These are phyloP conservation scores for Brassica juncea DNA, from an alignment of 345 rosid genomes.

Conservation along the genomic window DNA sequence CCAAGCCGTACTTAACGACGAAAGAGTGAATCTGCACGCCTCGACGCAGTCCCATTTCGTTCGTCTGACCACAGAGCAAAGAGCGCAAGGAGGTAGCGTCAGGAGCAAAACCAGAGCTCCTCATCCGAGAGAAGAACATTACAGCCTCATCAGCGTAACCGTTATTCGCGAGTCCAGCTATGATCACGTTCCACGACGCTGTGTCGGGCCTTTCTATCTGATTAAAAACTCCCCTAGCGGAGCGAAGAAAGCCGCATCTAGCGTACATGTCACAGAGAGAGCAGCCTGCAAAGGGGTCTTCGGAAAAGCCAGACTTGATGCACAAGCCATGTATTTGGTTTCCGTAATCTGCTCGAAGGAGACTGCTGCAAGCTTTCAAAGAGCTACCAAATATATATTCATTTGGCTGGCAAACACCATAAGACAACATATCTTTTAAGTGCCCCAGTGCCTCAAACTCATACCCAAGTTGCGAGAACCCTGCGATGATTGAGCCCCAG, in stretches of 20 bases:
- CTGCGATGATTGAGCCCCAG: conserved; percentile 63
- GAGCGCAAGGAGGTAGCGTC: conserved; percentile 53
- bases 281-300: conserved; percentile 46
- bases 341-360: conserved; percentile 51
- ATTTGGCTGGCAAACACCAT: conserved; percentile 52
- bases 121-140: conserved; percentile 42
- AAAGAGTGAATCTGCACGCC: conserved; percentile 61
- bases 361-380: conserved; percentile 57
- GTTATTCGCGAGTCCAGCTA: conserved; percentile 55
- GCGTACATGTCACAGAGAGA: conserved; percentile 66
- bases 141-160: conserved; percentile 45
- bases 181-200: conserved; percentile 60
- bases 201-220: conserved; percentile 58
- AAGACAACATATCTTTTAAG: conserved; percentile 51
- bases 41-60: conserved; percentile 37
- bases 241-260: conserved; percentile 48
- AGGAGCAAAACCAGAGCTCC: conserved; percentile 43
- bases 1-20: conserved; percentile 50
- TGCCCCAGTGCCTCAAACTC: conserved; percentile 53
- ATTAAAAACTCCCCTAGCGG: conserved; percentile 47
- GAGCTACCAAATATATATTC: conserved; percentile 62
- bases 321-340: conserved; percentile 58
- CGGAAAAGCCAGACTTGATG: conserved; percentile 49
- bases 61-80: conserved; percentile 50
- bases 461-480: conserved; percentile 57